Conservation (phyloP, 805 yeast species). For the Blastobotrys chiropterorum region DNA sequence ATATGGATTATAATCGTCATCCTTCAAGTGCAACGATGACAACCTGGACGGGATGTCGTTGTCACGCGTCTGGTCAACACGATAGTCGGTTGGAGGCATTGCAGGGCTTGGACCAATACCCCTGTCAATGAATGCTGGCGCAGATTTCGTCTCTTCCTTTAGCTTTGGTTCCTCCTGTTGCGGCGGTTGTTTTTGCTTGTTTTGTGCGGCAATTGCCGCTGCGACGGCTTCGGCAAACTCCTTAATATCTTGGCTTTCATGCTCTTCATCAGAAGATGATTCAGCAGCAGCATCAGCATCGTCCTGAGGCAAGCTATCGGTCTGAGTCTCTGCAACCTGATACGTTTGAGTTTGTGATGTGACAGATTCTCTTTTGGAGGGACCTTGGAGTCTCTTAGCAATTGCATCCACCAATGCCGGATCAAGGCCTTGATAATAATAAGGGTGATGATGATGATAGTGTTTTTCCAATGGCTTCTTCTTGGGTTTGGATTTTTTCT, state of each 20-base stretch:
- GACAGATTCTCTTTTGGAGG: not conserved
- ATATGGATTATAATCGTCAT: not conserved
- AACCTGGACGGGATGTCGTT: not conserved
- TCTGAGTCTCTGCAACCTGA: slow-evolving; percentile 1
- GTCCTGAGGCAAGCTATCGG: not conserved
- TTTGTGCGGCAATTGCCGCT: not conserved
- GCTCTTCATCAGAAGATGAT: not conserved
- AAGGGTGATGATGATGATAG: slow-evolving; percentile 4
- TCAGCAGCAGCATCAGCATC: not conserved
- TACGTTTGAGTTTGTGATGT: not conserved
- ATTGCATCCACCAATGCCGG: not conserved
- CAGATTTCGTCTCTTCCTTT: no score
- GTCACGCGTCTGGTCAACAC: not conserved
- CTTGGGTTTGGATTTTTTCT: not conserved
- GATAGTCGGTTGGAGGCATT: not conserved
- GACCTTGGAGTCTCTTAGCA: not conserved
- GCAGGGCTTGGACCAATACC: not conserved
- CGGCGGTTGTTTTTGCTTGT: no score
- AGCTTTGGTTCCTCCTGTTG: no score
- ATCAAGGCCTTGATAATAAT: slow-evolving; percentile 1
- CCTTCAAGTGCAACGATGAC: not conserved
- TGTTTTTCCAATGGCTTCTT: slow-evolving; percentile 4
- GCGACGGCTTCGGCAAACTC: not conserved
- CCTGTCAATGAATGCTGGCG: no score
- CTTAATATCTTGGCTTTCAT: not conserved